Evolutionary conservation across 2,329 filamentous ascomycete genomes (phyloP).

Genomic region (Diplodia sapinea): DNA sequence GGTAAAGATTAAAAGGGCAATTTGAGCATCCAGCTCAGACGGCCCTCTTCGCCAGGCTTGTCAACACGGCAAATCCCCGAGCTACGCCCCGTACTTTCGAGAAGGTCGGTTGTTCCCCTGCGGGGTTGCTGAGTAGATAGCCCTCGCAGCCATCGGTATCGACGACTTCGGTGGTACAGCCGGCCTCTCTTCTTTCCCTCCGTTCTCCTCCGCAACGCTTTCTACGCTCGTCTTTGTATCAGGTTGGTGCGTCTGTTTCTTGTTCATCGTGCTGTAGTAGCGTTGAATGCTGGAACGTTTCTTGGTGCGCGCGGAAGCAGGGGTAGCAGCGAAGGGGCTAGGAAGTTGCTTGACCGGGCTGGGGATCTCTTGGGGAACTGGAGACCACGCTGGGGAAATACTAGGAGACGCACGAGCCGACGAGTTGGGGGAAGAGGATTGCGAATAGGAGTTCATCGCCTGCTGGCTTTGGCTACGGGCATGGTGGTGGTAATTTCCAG

Average conservation of each 20-base stretch:
- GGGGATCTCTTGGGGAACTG: constrained; percentile 9
- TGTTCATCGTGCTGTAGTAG: constrained; percentile 21
- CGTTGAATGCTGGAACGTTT: constrained; percentile 19
- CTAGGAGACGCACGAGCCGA: constrained; percentile 7
- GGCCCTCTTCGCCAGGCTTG: constrained; percentile 33
- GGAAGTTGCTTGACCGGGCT: constrained; percentile 13
- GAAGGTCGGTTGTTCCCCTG: not conserved
- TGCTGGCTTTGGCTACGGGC: constrained; percentile 1
- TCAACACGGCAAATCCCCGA: constrained; percentile 43
- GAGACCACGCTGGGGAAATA: constrained; percentile 7
- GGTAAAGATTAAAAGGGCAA: not conserved
- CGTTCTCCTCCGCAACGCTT: not conserved
- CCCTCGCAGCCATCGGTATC: not conserved
- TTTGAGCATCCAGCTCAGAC: not conserved
- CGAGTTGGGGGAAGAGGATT: not conserved
- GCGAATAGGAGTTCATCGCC: not conserved
- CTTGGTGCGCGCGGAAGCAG: not conserved
- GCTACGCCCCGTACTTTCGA: constrained; percentile 38
- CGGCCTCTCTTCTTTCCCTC: not conserved
- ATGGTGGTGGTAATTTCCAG: not conserved
- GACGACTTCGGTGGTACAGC: constrained; percentile 1
- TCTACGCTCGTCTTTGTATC: not conserved
- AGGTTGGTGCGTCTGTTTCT: not conserved
- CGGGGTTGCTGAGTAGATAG: not conserved
- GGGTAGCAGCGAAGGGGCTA: not conserved